phyloP scores from a whole-genome alignment of 352 stramenopile species.

The Peronosclerospora sorghi region DNA sequence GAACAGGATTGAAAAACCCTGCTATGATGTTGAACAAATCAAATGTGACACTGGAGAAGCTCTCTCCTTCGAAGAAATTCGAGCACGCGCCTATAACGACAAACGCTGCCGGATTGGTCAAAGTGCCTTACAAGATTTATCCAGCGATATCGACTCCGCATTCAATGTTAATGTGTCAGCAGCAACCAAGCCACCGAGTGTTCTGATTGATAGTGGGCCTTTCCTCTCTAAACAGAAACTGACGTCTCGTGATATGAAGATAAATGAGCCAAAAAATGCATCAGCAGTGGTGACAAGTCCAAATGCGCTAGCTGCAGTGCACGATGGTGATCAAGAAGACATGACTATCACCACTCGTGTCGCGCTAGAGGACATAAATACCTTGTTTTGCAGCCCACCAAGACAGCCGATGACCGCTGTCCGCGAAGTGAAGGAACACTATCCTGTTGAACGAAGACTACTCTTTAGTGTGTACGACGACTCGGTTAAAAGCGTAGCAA shows the following conservation, averaged over 20 bases:
- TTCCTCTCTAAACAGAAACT: constrained; percentile 2
- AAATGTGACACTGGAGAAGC: constrained; percentile 32
- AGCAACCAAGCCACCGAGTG: background rate
- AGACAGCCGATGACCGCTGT: constrained; percentile 27
- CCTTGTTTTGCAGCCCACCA: constrained; percentile 78
- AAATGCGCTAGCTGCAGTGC: constrained; percentile 9
- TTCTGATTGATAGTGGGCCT: constrained; percentile 3
- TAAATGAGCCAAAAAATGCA: constrained; percentile 3
- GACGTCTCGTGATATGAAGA: constrained; percentile 2
- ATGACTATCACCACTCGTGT: constrained; percentile 84
- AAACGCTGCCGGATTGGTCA: constrained; percentile 8
- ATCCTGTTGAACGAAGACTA: constrained; percentile 71
- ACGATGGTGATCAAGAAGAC: constrained; percentile 57
- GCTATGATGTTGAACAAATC: constrained; percentile 35
- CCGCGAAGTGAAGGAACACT: constrained; percentile 40
- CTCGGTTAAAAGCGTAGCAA: constrained; percentile 52
- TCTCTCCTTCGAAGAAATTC: constrained; percentile 75
- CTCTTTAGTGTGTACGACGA: constrained; percentile 81
- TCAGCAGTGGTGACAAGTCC: background rate
- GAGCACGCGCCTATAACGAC: constrained; percentile 27
- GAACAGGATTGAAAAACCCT: constrained; percentile 12
- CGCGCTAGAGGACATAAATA: constrained; percentile 75
- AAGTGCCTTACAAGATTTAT: constrained; percentile 16
- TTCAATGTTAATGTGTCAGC: constrained; percentile 5
- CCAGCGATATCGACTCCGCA: constrained; percentile 8